phyloP scores from a whole-genome alignment of 1,284 basidiomycete species.

The Pseudomicrostroma phylloplanum region DNA sequence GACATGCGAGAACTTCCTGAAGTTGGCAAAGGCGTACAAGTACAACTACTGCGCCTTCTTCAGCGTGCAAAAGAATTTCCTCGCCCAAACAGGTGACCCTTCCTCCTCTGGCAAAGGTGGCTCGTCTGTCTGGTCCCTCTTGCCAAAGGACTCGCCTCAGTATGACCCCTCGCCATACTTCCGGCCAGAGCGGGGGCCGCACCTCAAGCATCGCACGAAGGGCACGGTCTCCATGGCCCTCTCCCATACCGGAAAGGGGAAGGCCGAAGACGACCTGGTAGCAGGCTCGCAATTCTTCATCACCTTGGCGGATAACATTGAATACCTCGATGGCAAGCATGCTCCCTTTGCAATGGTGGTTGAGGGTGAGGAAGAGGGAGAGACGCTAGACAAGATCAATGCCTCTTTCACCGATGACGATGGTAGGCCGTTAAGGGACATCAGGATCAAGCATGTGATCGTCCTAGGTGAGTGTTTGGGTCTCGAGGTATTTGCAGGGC shows the following conservation, averaged over 20 bases:
- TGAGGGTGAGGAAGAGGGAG: conserved; percentile 71
- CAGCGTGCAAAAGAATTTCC: conserved; percentile 87
- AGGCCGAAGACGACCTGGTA: conserved; percentile 58
- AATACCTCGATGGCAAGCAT: conserved; percentile 92
- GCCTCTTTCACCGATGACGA: conserved; percentile 81
- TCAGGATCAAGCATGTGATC: conserved; percentile 76
- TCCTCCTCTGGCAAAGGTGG: conserved; percentile 91
- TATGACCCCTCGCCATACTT: conserved; percentile 64
- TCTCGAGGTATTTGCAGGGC: neutral
- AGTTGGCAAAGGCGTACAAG: conserved; percentile 92
- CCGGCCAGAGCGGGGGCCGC: conserved; percentile 67
- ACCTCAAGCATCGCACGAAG: conserved; percentile 72
- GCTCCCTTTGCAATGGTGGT: conserved; percentile 91
- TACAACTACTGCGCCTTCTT: conserved; percentile 87
- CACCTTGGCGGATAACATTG: conserved; percentile 80
- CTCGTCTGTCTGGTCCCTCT: conserved; percentile 67
- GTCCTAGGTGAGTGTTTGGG: conserved; percentile 63
- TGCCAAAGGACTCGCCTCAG: conserved; percentile 51
- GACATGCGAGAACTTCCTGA: conserved; percentile 90
- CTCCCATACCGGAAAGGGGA: neutral
- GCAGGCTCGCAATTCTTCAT: conserved; percentile 96
- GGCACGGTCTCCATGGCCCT: conserved; percentile 68
- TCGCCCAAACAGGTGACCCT: conserved; percentile 90
- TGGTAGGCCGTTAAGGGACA: conserved; percentile 83
- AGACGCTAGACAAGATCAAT: conserved; percentile 82